phyloP scores from a whole-genome alignment of 1,139 yeast species.

The Geotrichum candidum region DNA sequence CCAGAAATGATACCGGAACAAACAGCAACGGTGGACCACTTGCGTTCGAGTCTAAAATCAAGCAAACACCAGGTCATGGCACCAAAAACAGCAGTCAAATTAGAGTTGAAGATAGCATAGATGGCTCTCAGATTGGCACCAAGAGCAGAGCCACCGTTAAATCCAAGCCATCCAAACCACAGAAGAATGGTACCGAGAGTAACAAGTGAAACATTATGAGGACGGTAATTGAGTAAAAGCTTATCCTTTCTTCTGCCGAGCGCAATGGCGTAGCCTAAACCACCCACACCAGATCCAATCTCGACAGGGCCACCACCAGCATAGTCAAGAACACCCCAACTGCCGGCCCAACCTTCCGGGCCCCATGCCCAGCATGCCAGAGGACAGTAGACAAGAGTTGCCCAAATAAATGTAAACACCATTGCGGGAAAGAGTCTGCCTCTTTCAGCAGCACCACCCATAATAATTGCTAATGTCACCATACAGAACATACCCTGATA shows the following conservation, averaged over 20 bases:
- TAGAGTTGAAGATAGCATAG: conserved; percentile 87
- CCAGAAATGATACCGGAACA: conserved; percentile 96
- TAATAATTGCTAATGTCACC: conserved; percentile 83
- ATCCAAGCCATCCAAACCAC: conserved; percentile 73
- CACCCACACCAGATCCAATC: conserved; percentile 84
- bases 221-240: conserved; percentile 81
- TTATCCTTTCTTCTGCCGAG: conserved; percentile 81
- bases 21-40: conserved; percentile 92
- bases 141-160: conserved; percentile 64
- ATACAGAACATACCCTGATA: conserved; percentile 90
- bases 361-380: conserved; percentile 96
- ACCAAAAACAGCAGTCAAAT: conserved; percentile 82
- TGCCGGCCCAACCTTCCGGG: conserved; percentile 80
- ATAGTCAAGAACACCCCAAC: conserved; percentile 89
- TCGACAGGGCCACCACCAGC: conserved; percentile 99
- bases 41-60: conserved; percentile 80
- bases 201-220: conserved; percentile 86
- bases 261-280: conserved; percentile 77
- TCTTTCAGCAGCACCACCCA: conserved; percentile 94
- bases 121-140: conserved; percentile 64
- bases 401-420: conserved; percentile 80
- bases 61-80: conserved; percentile 89
- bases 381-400: conserved; percentile 88
- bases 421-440: conserved; percentile 83
- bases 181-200: conserved; percentile 67